Percentiles rank a stretch among this genome's conserved stretches.
Conservation (phyloP, 441 rosid species). For the Gossypium aridum region DNA sequence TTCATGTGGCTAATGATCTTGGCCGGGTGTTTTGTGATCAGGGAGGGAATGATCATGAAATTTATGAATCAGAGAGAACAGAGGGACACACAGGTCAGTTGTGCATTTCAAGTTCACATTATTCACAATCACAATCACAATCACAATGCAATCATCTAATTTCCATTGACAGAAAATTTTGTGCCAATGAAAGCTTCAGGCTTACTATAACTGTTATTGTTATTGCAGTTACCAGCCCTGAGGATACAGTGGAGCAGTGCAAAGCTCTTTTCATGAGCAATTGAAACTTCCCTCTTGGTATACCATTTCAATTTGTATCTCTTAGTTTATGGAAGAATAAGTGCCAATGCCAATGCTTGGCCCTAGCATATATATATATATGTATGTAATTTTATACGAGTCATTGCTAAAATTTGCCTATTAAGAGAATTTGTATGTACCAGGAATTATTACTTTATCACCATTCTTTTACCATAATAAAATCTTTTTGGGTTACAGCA, state of each 20-base stretch:
- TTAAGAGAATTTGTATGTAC: background rate
- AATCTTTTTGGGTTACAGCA: background rate
- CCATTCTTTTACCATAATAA: background rate
- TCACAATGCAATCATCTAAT: background rate
- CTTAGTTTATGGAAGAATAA: background rate
- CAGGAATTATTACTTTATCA: background rate
- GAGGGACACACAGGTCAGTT: constrained; percentile 86
- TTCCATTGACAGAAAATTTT: background rate
- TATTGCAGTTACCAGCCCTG: constrained; percentile 79
- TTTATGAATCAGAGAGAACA: constrained; percentile 77
- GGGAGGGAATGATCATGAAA: constrained; percentile 99
- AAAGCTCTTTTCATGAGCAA: constrained; percentile 52
- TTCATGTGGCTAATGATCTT: constrained; percentile 5
- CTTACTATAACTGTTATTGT: background rate
- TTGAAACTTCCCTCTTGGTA: constrained; percentile 7
- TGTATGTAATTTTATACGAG: background rate
- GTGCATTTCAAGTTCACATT: constrained; percentile 1
- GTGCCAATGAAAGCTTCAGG: background rate
- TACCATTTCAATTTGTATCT: background rate
- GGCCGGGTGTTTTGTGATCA: constrained; percentile 26
- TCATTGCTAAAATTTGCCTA: background rate
- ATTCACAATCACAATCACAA: too few relatives aligned
- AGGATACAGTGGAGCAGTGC: constrained; percentile 72
- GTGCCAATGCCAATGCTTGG: background rate
- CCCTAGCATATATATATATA: background rate